These are phyloP conservation scores for Cutaneotrichosporon spelunceum DNA, from an alignment of 1,284 basidiomycete species.

Conservation along the genomic window DNA sequence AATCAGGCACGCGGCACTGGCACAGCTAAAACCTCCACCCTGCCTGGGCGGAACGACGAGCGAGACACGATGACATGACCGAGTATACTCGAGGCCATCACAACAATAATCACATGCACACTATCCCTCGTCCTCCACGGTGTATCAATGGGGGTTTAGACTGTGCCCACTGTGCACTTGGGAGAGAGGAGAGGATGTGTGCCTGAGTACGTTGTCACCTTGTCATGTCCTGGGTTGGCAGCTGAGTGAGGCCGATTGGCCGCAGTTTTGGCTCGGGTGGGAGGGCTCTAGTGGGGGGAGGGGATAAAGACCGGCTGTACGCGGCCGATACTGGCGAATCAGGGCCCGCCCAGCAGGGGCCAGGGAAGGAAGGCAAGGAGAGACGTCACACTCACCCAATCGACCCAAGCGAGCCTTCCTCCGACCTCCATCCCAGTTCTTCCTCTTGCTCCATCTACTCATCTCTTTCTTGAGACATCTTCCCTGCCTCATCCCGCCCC, in stretches of 20 bases:
- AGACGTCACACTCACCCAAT: constrained; percentile 8
- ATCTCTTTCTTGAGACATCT: not conserved
- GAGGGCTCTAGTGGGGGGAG: not conserved
- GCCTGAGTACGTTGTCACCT: too few species aligned
- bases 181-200: not conserved
- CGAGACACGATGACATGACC: too few species aligned
- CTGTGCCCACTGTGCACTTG: not conserved
- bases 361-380: not conserved
- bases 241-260: not conserved
- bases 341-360: not conserved
- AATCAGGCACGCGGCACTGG: constrained; percentile 7
- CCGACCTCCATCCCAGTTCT: constrained; percentile 2
- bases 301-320: not conserved
- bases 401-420: not conserved
- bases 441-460: not conserved
- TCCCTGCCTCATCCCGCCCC: not conserved
- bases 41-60: too few species aligned
- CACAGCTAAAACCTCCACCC: not conserved
- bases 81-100: too few species aligned
- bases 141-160: too few species aligned
- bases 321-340: constrained; percentile 4
- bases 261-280: too few species aligned
- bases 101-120: too few species aligned
- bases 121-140: too few species aligned
- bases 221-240: too few species aligned